Base-by-base conservation (phyloP, 2,329 filamentous ascomycete genomes). In the Aureobasidium melanogenum region DNA sequence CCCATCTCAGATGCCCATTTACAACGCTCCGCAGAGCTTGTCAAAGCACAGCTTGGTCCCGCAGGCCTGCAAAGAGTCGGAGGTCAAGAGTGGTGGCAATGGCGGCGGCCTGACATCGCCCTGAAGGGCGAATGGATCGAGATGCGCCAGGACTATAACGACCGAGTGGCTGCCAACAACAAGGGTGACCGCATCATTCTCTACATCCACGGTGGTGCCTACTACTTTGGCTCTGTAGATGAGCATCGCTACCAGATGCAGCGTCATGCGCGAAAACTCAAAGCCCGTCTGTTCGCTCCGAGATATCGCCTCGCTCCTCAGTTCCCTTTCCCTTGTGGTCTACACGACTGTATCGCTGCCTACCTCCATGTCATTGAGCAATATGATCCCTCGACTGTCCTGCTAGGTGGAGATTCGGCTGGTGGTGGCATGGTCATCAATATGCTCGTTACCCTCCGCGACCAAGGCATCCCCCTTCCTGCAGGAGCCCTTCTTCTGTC, bases 241-340 rank as follows among this genome's bases (percentile, higher is more conserved):
- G 92, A 96, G 73, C 94, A 97, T 77, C 86, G 94, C n/a, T 97
- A 97, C 75, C 93, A 97, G 79, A 86, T 99, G 81, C 94, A 99
- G 74, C 83, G 93, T 52, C 92, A 97, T 80, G 94, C 94, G 30
- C 83, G 94, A 59, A 97, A 97, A 76, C 81, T 99, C 63, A 91
- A 94, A 74, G 93, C 91, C 19, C 83, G 91, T 60, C 88, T 97
- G 8, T 85, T 97, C 72, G 91, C 93, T 66, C 81, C 93, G 5
- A 80, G 85, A 64, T 99, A 97, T 73, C 85, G 94, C 43, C 80
- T 99, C 32, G 84, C 94, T 6, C 94, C 93, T 2, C 92, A 97
- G 71, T 99, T 93, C 63, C 94, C 94, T 0, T 99, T 99, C 66
- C 94, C 94, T 0, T 97, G 94, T 69, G 91, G 89, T 30, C 75